A percentile compares a stretch with the other conserved stretches of the same genome.
phyloP scores from a whole-genome alignment of 768 basidiomycete genomes.

The Trametes meyenii region DNA sequence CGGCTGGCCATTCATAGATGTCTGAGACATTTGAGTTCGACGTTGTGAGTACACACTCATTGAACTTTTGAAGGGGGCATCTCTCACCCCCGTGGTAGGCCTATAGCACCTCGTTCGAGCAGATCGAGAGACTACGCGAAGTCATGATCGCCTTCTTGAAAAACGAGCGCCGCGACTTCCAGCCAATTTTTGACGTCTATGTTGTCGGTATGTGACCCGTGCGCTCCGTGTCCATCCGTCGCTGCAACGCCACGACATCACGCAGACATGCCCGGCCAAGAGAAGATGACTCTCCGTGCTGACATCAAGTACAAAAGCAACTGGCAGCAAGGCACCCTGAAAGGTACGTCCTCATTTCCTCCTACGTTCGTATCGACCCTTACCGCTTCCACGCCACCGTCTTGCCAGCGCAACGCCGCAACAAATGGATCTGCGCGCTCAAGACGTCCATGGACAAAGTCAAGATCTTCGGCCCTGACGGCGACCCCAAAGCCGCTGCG shows the following conservation, averaged over 20 bases:
- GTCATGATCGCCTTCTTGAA: constrained; percentile 82
- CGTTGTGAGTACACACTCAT: constrained; percentile 43
- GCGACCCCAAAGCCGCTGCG: constrained; percentile 58
- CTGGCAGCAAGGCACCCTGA: constrained; percentile 76
- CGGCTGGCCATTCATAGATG: constrained; percentile 44
- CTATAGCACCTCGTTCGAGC: constrained; percentile 78
- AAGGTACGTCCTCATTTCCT: constrained; percentile 43
- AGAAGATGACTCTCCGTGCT: constrained; percentile 72
- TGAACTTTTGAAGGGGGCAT: not conserved
- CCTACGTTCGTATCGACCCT: not conserved
- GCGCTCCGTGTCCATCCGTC: not conserved
- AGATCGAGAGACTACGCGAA: constrained; percentile 73
- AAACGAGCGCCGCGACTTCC: constrained; percentile 72
- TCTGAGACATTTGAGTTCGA: constrained; percentile 83
- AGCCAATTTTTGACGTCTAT: constrained; percentile 71
- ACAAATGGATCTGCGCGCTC: constrained; percentile 91
- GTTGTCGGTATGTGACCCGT: constrained; percentile 52
- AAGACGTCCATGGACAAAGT: constrained; percentile 71
- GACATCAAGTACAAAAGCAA: constrained; percentile 92
- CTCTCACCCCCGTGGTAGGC: constrained; percentile 27
- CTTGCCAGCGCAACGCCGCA: constrained; percentile 59
- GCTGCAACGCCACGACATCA: constrained; percentile 7
- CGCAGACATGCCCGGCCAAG: constrained; percentile 78
- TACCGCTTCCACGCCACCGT: not conserved
- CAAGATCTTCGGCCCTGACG: constrained; percentile 68